These are phyloP conservation scores for Metschnikowia arizonensis DNA, from an alignment of 805 yeast genomes.

Conservation along the genomic window DNA sequence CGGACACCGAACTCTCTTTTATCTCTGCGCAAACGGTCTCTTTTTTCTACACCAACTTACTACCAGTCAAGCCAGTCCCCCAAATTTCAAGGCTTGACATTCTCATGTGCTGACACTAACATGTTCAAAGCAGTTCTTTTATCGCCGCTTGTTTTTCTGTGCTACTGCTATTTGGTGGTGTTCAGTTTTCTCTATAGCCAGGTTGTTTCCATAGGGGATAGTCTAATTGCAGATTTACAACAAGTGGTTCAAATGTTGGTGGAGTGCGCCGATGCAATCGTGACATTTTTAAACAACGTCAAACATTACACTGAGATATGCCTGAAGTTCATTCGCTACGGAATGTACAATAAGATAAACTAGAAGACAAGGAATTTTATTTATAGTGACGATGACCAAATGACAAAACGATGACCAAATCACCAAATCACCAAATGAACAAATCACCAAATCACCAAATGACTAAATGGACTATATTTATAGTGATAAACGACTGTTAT, in stretches of 20 bases:
- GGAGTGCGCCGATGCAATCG: slow-evolving; percentile 16
- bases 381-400: too few species aligned
- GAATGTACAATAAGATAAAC: slow-evolving; percentile 25
- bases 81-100: not conserved
- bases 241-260: slow-evolving; percentile 13
- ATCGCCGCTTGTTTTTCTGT: slow-evolving; percentile 1
- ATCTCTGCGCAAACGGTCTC: not conserved
- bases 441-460: too few species aligned
- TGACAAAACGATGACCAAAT: too few species aligned
- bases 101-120: not conserved
- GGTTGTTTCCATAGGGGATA: slow-evolving; percentile 9
- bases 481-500: too few species aligned
- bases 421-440: too few species aligned
- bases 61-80: not conserved
- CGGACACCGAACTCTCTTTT: too few species aligned
- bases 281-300: slow-evolving; percentile 18
- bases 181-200: slow-evolving; percentile 7
- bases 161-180: slow-evolving; percentile 8
- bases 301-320: slow-evolving; percentile 18
- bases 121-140: slow-evolving; percentile 2
- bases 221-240: slow-evolving; percentile 14
- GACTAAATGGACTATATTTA: too few species aligned
- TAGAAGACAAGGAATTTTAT: too few species aligned
- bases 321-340: slow-evolving; percentile 19
- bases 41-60: not conserved